Base-by-base conservation (phyloP, 768 basidiomycete species). In the Dioszegia crocea region DNA sequence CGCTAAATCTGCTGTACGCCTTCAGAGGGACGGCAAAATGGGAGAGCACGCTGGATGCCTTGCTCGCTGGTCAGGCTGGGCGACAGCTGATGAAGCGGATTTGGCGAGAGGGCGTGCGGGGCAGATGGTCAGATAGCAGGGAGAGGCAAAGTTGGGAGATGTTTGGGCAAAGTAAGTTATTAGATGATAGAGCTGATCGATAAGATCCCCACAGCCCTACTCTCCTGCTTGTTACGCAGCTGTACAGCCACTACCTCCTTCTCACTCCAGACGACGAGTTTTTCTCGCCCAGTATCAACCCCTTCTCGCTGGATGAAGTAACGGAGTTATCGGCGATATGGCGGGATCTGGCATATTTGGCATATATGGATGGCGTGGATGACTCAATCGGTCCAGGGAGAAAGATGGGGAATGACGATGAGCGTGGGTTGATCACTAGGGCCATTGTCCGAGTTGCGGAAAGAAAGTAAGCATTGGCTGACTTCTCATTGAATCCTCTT, bases 221-320 rank as follows among this genome's bases (percentile, higher is more conserved):
- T 2, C 76, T 98, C 0, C 78, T 97, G 8, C 82, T 96, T 56
- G 82, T 93, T 8, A 82, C 84, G 1, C 87, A 93, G 50, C 75
- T 96, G 11, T 94, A 96, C 76, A 82, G 85, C 1, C 88, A 93
- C 59, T 83, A 86, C 0, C 82, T 98, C 30, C 80, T 91, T 30
- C 91, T 91, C 0, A 89, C 98, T 83, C 89, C 89, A 0, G 96
- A 99, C 67, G 94, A 97, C 77, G 96, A 98, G 74, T 98, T 98
- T 79, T 96, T 96, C 73, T 39, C 59, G 39, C 47, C 60, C 10
- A 45, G 44, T 17, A 11, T 57, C 5, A 94, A 92, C 62, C 88
- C 92, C 0, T 81, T 98, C 1, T 80, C 82, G 0, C 74, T 93
- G 8, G 90, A 94, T 66, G 96, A 98, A 64, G 81, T 97, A 21